phyloP scores from a whole-genome alignment of 768 basidiomycete species.

The Suillus luteus region DNA sequence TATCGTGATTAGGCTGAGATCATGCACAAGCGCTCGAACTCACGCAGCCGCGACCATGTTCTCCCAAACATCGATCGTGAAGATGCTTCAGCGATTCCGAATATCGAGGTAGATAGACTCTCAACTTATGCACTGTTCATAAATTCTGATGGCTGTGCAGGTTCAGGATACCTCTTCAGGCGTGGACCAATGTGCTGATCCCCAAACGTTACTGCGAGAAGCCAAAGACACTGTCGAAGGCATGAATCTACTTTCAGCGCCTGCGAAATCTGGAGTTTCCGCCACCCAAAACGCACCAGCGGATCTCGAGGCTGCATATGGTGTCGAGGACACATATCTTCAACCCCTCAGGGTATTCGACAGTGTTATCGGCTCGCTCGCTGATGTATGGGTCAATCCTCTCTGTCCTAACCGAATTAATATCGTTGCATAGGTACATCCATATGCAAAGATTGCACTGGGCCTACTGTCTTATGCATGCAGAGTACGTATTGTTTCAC shows the following conservation, averaged over 20 bases:
- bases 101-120: background rate
- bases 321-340: background rate
- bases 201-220: background rate
- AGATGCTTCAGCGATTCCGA: background rate
- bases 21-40: background rate
- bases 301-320: background rate
- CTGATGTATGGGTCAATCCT: background rate
- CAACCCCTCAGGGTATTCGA: constrained; percentile 4
- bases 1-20: background rate
- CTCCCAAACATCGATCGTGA: background rate
- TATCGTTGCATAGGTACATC: background rate
- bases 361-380: background rate
- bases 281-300: background rate
- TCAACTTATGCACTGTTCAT: background rate
- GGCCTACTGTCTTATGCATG: background rate
- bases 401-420: background rate
- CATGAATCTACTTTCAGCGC: background rate
- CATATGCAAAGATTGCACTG: constrained; percentile 12
- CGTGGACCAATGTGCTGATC: background rate
- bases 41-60: background rate
- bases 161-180: background rate
- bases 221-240: background rate
- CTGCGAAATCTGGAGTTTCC: background rate
- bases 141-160: background rate
- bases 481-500: background rate